Conservation (phyloP, 2,329 filamentous ascomycete genomes). For the Fusarium sp. region DNA sequence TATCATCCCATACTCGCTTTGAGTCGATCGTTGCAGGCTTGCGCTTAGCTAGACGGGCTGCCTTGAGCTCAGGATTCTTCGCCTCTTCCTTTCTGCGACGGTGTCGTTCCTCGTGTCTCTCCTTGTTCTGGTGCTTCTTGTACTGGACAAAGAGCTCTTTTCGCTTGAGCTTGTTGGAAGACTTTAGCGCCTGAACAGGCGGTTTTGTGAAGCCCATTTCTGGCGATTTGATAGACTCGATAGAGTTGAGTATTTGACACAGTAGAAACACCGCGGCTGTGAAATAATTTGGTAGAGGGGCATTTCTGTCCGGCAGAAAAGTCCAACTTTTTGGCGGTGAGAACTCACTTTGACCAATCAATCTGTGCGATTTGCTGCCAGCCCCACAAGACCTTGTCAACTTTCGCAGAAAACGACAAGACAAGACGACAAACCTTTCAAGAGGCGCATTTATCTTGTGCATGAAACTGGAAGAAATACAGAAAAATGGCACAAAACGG, state of each 20-base stretch:
- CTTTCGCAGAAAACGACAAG: conserved; percentile 36
- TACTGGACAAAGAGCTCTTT: conserved; percentile 82
- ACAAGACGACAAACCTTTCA: conserved; percentile 35
- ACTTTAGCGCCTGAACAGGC: conserved; percentile 56
- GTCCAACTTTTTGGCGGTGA: conserved; percentile 55
- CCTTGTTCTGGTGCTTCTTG: conserved; percentile 80
- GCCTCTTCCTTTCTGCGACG: conserved; percentile 86
- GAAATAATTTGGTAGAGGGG: conserved; percentile 39
- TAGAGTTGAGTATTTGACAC: background rate
- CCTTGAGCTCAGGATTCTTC: conserved; percentile 81
- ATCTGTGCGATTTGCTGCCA: background rate
- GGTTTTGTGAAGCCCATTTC: conserved; percentile 54
- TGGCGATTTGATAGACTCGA: conserved; percentile 7
- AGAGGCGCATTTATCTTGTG: conserved; percentile 18
- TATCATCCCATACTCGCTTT: conserved; percentile 91
- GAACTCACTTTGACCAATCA: conserved; percentile 3
- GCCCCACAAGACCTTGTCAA: conserved; percentile 14
- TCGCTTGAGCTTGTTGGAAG: conserved; percentile 83
- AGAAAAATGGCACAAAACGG: conserved; percentile 62
- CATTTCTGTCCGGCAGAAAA: conserved; percentile 41
- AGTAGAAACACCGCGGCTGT: conserved; percentile 13
- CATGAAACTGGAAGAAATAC: conserved; percentile 9
- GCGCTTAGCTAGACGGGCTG: conserved; percentile 80
- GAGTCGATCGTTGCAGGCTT: conserved; percentile 84
- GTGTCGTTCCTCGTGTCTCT: conserved; percentile 81